phyloP scores from a whole-genome alignment of 179 eudicot genomes.

The Beta corolliflora region DNA sequence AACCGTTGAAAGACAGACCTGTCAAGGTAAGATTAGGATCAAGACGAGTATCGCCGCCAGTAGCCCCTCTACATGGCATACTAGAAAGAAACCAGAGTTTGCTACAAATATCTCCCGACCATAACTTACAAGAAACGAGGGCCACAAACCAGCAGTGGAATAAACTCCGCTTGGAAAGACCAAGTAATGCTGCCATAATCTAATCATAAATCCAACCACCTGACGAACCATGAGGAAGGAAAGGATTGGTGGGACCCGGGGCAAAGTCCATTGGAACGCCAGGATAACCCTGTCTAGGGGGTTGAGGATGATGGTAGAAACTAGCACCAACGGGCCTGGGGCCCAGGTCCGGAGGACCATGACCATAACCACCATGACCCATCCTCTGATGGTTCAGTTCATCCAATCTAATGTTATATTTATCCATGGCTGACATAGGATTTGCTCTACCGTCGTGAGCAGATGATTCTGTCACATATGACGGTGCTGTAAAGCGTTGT shows the following conservation, averaged over 20 bases:
- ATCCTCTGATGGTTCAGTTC: slow-evolving; percentile 38
- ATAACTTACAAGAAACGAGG: background rate
- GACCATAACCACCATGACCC: slow-evolving; percentile 17
- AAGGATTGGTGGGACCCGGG: slow-evolving; percentile 35
- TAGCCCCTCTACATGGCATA: too few species aligned
- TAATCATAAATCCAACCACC: slow-evolving; percentile 59
- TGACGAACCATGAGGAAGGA: slow-evolving; percentile 30
- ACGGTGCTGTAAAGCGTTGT: slow-evolving; percentile 19
- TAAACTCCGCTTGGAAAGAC: too few species aligned
- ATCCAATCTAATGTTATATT: slow-evolving; percentile 61
- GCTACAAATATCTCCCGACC: background rate
- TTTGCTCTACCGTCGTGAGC: slow-evolving; percentile 15
- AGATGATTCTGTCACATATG: slow-evolving; percentile 15
- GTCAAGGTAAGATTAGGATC: background rate
- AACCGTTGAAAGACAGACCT: background rate
- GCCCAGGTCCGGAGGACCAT: slow-evolving; percentile 4
- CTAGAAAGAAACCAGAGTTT: too few species aligned
- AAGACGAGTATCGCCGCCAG: too few species aligned
- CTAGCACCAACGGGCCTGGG: slow-evolving; percentile 6
- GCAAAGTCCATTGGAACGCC: slow-evolving; percentile 41
- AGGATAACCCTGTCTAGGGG: slow-evolving; percentile 24
- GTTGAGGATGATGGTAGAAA: slow-evolving; percentile 24
- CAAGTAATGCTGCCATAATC: background rate
- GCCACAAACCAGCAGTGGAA: too few species aligned
- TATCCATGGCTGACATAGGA: slow-evolving; percentile 49